Evolutionary conservation across 257 asterid species (phyloP).

Genomic region (Solanum sparsipilum): DNA sequence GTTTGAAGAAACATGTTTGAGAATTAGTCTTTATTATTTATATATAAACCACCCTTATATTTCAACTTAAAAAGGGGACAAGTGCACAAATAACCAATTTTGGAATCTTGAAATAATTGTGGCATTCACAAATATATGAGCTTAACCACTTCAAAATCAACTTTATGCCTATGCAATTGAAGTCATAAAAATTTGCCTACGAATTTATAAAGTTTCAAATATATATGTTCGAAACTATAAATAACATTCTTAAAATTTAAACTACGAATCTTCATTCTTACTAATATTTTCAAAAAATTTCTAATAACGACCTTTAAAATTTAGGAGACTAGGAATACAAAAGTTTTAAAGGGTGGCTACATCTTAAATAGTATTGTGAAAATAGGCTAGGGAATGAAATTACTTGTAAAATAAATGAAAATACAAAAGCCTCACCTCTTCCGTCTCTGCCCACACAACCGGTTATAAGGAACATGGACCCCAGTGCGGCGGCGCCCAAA

Average conservation of each 20-base stretch:
- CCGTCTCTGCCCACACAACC: background rate
- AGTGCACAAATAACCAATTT: background rate
- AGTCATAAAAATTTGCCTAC: too few species aligned
- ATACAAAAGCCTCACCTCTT: background rate
- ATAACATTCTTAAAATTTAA: too few species aligned
- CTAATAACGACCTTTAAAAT: background rate
- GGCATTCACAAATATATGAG: too few species aligned
- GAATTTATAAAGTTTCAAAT: background rate
- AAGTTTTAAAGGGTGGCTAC: background rate
- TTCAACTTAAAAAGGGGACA: background rate
- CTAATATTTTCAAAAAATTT: background rate
- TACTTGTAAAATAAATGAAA: background rate
- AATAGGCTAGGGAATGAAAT: background rate
- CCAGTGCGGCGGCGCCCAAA: slow-evolving; percentile 9
- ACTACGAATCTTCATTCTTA: background rate
- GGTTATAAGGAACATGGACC: background rate
- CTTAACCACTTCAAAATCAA: background rate
- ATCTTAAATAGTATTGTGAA: background rate
- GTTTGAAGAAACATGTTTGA: too few species aligned
- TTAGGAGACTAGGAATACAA: background rate
- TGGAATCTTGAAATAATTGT: background rate
- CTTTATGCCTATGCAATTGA: too few species aligned
- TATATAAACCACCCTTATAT: background rate
- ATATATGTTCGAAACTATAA: too few species aligned
- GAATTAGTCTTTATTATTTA: too few species aligned